Evolutionary conservation across 768 basidiomycete species (phyloP).

Genomic region (Podaxis rugospora): DNA sequence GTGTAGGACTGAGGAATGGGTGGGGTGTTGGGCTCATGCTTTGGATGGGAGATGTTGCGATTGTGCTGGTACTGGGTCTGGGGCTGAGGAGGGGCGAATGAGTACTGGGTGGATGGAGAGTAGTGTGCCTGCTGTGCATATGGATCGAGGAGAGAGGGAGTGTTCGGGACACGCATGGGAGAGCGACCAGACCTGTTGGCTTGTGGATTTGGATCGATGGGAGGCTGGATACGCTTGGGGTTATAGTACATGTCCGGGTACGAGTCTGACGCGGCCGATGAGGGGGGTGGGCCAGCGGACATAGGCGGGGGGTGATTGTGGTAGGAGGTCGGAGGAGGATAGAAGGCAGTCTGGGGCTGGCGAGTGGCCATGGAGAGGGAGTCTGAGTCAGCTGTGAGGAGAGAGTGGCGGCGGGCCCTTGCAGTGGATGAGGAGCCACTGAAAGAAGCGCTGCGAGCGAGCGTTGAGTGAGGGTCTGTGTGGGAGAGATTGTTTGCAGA

Average conservation of each 20-base stretch:
- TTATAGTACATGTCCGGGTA: conserved; percentile 63
- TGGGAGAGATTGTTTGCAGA: conserved; percentile 20
- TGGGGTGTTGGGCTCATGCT: conserved; percentile 47
- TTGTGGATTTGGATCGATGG: conserved; percentile 36
- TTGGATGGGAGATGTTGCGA: conserved; percentile 54
- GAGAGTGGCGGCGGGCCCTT: conserved; percentile 65
- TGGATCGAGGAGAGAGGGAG: conserved; percentile 47
- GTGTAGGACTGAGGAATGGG: conserved; percentile 50
- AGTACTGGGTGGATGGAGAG: conserved; percentile 53
- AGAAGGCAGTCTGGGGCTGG: conserved; percentile 47
- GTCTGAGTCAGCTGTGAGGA: conserved; percentile 59
- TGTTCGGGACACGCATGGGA: conserved; percentile 54
- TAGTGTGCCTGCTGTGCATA: conserved; percentile 69
- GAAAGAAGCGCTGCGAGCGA: conserved; percentile 67
- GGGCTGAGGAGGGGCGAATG: conserved; percentile 35
- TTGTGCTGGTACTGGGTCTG: conserved; percentile 50
- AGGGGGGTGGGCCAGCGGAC: conserved; percentile 23
- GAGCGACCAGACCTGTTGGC: conserved; percentile 52
- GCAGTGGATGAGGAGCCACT: conserved; percentile 37
- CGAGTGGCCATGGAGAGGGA: conserved; percentile 31
- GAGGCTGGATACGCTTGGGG: conserved; percentile 50
- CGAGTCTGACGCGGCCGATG: conserved; percentile 40
- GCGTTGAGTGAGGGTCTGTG: conserved; percentile 46
- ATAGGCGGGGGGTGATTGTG: neutral
- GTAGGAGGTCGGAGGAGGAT: conserved; percentile 42